Evolutionary conservation across 108 stramenopile genomes (phyloP).

Genomic region (Skeletonema potamos): DNA sequence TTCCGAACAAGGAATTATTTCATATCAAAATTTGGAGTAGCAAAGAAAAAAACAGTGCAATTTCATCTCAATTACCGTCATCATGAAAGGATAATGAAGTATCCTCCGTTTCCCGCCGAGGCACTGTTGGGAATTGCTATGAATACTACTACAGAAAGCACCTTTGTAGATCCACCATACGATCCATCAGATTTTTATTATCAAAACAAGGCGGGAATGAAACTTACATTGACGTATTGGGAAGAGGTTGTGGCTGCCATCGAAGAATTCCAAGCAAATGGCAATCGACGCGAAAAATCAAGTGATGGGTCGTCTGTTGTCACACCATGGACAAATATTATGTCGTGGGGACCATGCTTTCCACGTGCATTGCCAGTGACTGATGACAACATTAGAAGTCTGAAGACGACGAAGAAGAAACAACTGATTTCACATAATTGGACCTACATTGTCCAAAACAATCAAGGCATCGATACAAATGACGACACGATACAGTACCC

Average conservation of each 20-base stretch:
- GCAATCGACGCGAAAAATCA: background rate
- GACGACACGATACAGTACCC: conserved; percentile 8
- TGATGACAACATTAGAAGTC: background rate
- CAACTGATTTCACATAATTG: conserved; percentile 8
- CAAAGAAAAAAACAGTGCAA: too few species aligned
- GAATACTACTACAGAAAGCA: background rate
- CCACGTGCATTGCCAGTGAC: conserved; percentile 2
- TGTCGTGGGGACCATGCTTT: conserved; percentile 45
- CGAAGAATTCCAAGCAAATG: background rate
- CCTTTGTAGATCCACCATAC: background rate
- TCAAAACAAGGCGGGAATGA: background rate
- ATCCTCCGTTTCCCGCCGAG: conserved; percentile 18
- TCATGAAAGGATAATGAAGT: background rate
- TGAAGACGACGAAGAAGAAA: background rate
- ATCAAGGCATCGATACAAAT: background rate
- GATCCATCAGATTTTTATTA: conserved; percentile 15
- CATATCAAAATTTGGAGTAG: background rate
- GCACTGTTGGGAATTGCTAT: conserved; percentile 10
- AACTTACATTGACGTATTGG: conserved; percentile 28
- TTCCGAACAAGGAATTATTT: background rate
- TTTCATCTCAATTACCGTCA: background rate
- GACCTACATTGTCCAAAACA: conserved; percentile 25
- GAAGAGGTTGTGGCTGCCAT: conserved; percentile 27
- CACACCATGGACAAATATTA: conserved; percentile 1
- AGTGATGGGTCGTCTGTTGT: background rate